phyloP scores from a whole-genome alignment of 805 yeast species.

The Yarrowia osloensis region DNA sequence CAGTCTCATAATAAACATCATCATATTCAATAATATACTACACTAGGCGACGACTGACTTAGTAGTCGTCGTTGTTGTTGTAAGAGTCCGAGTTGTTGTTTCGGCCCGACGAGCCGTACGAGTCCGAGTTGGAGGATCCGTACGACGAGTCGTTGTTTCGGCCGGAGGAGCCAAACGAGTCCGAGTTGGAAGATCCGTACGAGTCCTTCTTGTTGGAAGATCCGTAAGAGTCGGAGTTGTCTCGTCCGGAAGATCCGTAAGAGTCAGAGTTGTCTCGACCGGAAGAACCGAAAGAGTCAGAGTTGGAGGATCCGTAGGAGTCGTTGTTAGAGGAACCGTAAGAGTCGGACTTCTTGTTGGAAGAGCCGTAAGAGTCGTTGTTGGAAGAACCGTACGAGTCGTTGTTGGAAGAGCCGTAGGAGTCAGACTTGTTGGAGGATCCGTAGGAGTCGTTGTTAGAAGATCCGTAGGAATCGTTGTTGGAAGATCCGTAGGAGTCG shows the following conservation, averaged over 20 bases:
- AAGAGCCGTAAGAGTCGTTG: background rate
- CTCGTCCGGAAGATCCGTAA: slow-evolving; percentile 24
- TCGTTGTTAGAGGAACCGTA: slow-evolving; percentile 28
- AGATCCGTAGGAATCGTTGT: background rate
- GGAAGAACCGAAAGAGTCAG: too few species aligned
- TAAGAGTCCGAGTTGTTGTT: slow-evolving; percentile 22
- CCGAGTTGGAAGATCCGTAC: slow-evolving; percentile 15
- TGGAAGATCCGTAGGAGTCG: slow-evolving; percentile 30
- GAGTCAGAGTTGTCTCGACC: background rate
- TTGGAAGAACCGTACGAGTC: slow-evolving; percentile 7
- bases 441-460: slow-evolving; percentile 30
- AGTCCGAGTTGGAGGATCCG: slow-evolving; percentile 21
- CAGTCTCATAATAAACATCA: background rate
- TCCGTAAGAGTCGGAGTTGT: slow-evolving; percentile 22
- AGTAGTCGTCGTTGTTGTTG: slow-evolving; percentile 11
- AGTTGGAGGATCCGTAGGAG: slow-evolving; percentile 25
- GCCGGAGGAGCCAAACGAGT: background rate
- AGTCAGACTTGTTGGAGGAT: slow-evolving; percentile 28
- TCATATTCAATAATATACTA: slow-evolving; percentile 1
- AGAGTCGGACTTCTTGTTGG: slow-evolving; percentile 21
- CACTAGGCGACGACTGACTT: background rate
- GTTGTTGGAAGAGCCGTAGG: slow-evolving; percentile 28
- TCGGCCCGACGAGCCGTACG: slow-evolving; percentile 14
- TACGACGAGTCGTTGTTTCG: slow-evolving; percentile 18
- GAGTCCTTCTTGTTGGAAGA: slow-evolving; percentile 21